A percentile compares a stretch with the other conserved stretches of the same genome.
Conservation (phyloP, 768 basidiomycete genomes). For the Suillus cothurnatus region DNA sequence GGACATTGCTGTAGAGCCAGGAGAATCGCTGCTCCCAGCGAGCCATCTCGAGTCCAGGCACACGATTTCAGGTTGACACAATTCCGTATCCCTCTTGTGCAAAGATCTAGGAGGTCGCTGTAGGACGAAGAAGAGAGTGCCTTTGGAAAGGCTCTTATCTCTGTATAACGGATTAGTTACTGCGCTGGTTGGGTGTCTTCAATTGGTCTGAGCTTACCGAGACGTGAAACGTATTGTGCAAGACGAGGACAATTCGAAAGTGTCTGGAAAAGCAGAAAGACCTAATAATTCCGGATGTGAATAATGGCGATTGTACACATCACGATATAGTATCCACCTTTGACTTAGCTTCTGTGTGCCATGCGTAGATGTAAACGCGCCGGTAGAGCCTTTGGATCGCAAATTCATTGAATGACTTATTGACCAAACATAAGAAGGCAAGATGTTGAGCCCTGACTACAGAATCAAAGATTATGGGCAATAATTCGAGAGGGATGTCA, state of each 20-base stretch:
- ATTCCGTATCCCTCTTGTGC: conserved; percentile 56
- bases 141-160: conserved; percentile 76
- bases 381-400: conserved; percentile 57
- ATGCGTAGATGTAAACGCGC: conserved; percentile 62
- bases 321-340: conserved; percentile 44
- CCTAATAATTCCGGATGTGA: conserved; percentile 42
- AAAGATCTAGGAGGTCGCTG: conserved; percentile 40
- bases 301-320: not conserved
- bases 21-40: conserved; percentile 62
- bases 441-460: conserved; percentile 56
- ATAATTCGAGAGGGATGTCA: conserved; percentile 68
- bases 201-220: conserved; percentile 49
- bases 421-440: conserved; percentile 56
- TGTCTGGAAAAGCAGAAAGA: conserved; percentile 61
- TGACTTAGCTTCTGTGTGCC: conserved; percentile 66
- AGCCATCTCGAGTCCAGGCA: conserved; percentile 82
- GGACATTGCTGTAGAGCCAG: conserved; percentile 46
- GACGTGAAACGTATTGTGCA: conserved; percentile 54
- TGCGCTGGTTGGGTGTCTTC: conserved; percentile 6
- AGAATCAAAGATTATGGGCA: conserved; percentile 55
- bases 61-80: conserved; percentile 64
- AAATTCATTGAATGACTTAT: conserved; percentile 53
- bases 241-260: conserved; percentile 56
- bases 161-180: conserved; percentile 36
- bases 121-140: conserved; percentile 33